Evolutionary conservation across 257 asterid species (phyloP), one percentile per base, ranked within the genome.

Genomic region (Primulina huaijiensis): DNA sequence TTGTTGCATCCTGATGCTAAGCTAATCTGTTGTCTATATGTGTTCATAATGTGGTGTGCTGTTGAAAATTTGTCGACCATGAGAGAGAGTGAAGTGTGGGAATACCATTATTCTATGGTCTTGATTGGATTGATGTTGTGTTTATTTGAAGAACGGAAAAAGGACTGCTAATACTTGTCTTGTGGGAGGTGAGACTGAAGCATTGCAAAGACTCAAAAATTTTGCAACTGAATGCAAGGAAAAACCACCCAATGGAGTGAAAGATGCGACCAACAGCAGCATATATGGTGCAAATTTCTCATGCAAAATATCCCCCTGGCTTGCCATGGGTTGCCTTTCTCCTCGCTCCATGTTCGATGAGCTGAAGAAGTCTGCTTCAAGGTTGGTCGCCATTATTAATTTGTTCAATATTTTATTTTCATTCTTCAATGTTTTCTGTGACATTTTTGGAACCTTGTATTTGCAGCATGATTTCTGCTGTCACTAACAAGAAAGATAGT

Each of bases 231-330:
- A 94, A 74, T 84, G 88, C 83, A 84, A 81, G 74, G 86, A 87
- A 20, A 89, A 94, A 67, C 90, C 90, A 21, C 79, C 60, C 64
- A 82, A 75, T 43, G 92, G 83, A 55, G 82, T 60, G 30, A 82
- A 83, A 65, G 86, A 85, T 74, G 96, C 88, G 62, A 70, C 82
- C 33, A 83, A 73, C 27, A 90, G 85, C 67, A 87, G 92, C 86
- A 87, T 91, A 66, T 94, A 87, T 59, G 98, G 98, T 80, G 96
- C 99, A 37, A 94, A 91, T 72, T 88, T 94, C 74, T 94, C 97
- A 2, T 89, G 99, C 85, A 92, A 89, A 76, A 89, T 94, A 80
- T 91, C 99, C 12, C 99, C 99, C 6, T 94, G 99, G 99, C 92
- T 94, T 27, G 92, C 98, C 69, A 83, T 88, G 92, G 99, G 99